Base-by-base conservation (phyloP, 495 filamentous ascomycete genomes). In the Platismatia glauca region DNA sequence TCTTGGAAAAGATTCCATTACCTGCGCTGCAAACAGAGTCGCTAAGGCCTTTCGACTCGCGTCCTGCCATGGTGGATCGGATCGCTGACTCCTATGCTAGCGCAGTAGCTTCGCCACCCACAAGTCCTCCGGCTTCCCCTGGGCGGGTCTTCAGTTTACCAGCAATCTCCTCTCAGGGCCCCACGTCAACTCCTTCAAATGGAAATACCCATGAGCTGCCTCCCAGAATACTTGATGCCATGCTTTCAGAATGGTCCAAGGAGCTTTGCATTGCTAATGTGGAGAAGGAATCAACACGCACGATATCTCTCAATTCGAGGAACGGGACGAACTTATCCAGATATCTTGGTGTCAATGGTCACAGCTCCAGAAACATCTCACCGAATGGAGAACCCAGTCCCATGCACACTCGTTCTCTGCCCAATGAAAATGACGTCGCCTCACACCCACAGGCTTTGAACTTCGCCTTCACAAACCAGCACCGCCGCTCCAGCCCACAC, bases 181-280 rank as follows among this genome's bases (percentile, higher is more conserved):
- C 60, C 55, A 31, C 56, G 22, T 50, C 61, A 22, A 35, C 44
- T 6, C 24, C 55, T 34, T 58, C 33, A 22, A 58, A 33, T 29
- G 29, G 50, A 7, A 53, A 9, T 33, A 18, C 62, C 4, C 57
- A 66, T 46, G 62, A 73, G 35, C 69, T 85, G 20, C 77, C 82
- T 13, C 60, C 68, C 13, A 82, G 79, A 22, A 81, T 88, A 61
- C 85, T 79, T 63, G 88, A 93, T 55, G 83, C 88, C 66, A 79
- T 90, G 77, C 79, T 92, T 68, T 78, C 85, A 16, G 81, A 87
- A 37, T 97, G 92, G 92, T 85, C 80, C 43, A 84, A 83, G 65
- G 89, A 94, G 64, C 73, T 76, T 11, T 87, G 86, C 55, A 74
- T 95, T 35, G 81, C 84, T 11, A 79, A 79, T 27, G 79, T 86